phyloP scores from a whole-genome alignment of 257 asterid genomes.

The Verbena officinalis region DNA sequence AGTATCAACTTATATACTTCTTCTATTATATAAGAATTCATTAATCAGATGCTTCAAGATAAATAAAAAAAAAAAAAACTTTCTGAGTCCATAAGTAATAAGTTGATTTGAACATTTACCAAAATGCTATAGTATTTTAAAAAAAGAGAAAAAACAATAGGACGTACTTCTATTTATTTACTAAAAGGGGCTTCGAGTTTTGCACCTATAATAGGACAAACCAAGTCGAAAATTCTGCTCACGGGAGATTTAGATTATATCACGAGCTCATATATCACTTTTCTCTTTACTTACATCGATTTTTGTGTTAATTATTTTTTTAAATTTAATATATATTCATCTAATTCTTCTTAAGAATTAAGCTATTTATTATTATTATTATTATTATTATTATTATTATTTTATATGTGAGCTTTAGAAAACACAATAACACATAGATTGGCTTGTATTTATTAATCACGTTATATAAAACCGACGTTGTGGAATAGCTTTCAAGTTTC shows the following conservation, averaged over 20 bases:
- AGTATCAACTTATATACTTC: too few relatives aligned
- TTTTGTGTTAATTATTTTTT: slow-evolving; percentile 2
- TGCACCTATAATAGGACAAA: slow-evolving; percentile 33
- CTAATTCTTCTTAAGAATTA: slow-evolving; percentile 1
- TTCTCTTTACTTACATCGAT: background rate
- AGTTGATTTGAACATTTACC: too few relatives aligned
- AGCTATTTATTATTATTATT: too few relatives aligned
- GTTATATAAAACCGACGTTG: background rate
- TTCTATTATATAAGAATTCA: too few relatives aligned
- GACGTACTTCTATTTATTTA: too few relatives aligned
- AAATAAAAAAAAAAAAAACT: too few relatives aligned
- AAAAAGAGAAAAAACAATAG: too few relatives aligned
- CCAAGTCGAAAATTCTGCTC: too few relatives aligned
- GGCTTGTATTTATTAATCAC: background rate
- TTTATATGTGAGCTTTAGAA: background rate
- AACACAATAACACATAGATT: background rate
- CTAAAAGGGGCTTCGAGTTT: slow-evolving; percentile 10
- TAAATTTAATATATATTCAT: background rate
- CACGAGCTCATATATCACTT: slow-evolving; percentile 34
- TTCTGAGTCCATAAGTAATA: too few relatives aligned
- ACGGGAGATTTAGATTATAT: slow-evolving; percentile 27
- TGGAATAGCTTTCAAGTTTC: slow-evolving; percentile 9
- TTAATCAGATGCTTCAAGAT: too few relatives aligned
- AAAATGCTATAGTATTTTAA: too few relatives aligned
- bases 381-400: too few relatives aligned